Percentiles rank a stretch among this genome's conserved stretches.
phyloP scores from a whole-genome alignment of 306 rosid genomes.

The Acmispon strigosus region DNA sequence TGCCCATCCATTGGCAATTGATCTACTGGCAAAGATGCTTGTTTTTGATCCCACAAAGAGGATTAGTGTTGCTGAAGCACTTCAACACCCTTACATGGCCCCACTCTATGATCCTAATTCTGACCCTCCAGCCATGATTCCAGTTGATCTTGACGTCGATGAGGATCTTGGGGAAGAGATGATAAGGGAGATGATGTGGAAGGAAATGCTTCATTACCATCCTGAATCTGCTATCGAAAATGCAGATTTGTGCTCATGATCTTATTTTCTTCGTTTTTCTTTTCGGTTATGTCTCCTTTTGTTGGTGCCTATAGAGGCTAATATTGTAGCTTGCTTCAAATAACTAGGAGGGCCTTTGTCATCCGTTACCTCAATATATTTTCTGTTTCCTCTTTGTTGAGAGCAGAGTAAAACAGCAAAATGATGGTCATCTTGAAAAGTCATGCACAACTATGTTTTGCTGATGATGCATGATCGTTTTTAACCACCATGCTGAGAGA shows the following conservation, averaged over 20 bases:
- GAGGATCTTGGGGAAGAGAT: constrained; percentile 88
- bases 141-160: constrained; percentile 83
- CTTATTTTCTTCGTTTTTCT: neutral
- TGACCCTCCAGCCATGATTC: constrained; percentile 74
- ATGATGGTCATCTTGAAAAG: constrained; percentile 23
- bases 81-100: constrained; percentile 90
- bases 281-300: constrained; percentile 2
- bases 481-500: constrained; percentile 24
- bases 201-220: constrained; percentile 84
- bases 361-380: constrained; percentile 12
- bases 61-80: constrained; percentile 74
- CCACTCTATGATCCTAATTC: constrained; percentile 64
- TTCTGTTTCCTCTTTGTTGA: constrained; percentile 28
- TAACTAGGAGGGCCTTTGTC: constrained; percentile 27
- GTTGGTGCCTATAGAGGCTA: constrained; percentile 19
- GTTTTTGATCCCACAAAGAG: constrained; percentile 93
- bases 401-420: constrained; percentile 11
- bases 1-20: constrained; percentile 81
- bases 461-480: constrained; percentile 25
- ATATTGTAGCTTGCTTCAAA: constrained; percentile 34
- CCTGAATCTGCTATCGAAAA: constrained; percentile 48
- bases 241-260: constrained; percentile 35
- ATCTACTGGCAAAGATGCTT: constrained; percentile 83
- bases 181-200: constrained; percentile 98
- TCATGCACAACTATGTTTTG: constrained; percentile 22